A percentile compares a stretch with the other conserved stretches of the same genome.
Evolutionary conservation across 2,329 filamentous ascomycete genomes (phyloP).

Genomic region (Xylaria sp.): DNA sequence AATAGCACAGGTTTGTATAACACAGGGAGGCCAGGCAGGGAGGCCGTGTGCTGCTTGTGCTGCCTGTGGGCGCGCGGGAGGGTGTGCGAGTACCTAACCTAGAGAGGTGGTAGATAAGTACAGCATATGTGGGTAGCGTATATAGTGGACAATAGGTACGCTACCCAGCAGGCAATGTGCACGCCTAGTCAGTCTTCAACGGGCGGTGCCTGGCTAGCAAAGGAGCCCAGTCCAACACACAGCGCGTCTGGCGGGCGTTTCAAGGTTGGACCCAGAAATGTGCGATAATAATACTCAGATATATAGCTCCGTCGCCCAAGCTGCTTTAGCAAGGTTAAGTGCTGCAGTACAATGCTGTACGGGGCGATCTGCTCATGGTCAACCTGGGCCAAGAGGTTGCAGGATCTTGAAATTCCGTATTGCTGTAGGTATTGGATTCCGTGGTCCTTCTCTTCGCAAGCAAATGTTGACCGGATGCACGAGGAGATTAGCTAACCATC

Average conservation of each 20-base stretch:
- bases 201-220: conserved; percentile 10
- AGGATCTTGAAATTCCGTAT: neutral
- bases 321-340: conserved; percentile 12
- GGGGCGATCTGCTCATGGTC: conserved; percentile 9
- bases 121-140: neutral
- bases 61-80: neutral
- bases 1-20: conserved; percentile 5
- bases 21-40: neutral
- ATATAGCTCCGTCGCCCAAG: neutral
- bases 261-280: conserved; percentile 24
- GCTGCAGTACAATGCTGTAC: neutral
- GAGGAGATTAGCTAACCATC: neutral
- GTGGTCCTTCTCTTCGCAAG: neutral
- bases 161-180: conserved; percentile 4
- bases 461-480: neutral
- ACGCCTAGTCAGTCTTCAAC: conserved; percentile 22
- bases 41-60: neutral
- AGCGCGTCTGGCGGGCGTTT: conserved; percentile 11
- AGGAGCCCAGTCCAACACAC: conserved; percentile 10
- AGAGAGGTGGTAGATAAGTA: neutral
- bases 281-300: conserved; percentile 1
- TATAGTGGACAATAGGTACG: neutral
- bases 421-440: neutral
- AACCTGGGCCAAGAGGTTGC: neutral
- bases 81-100: neutral